Evolutionary conservation across 2,329 filamentous ascomycete species (phyloP), one percentile per base, ranked within the genome.

Genomic region (Penicillium occitanis): DNA sequence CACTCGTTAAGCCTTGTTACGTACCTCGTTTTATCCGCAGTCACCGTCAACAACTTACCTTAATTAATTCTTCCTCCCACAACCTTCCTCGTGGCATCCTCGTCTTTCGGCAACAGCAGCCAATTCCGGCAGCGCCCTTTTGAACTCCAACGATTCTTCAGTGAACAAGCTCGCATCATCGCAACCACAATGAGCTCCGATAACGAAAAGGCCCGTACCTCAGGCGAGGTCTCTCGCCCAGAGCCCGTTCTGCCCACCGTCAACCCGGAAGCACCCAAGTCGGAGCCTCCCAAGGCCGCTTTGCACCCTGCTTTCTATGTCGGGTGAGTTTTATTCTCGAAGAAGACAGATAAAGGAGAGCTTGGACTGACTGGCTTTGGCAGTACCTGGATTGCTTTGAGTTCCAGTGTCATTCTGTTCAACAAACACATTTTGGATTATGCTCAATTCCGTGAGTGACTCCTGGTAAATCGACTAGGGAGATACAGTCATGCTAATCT

Each of bases 351-450:
- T 2, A 30, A 35, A 5, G 5, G 5, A 25, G 2, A 4, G 7
- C 19, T 53, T 33, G 19, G 40, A 66, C 71, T 75, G 64, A 75
- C 51, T n/a, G 33, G 48, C 13, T 30, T 25, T 10, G 50, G 30
- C 79, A 97, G 93, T 73, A 85, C 89, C 72, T 99, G 95, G 95
- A 98, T 99, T 76, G 84, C 89, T 67, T 85, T 97, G 78, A 96
- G 92, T 75, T 97, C 93, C 51, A 92, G 90, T 73, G 93, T 98
- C 76, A 99, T 99, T 78, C 85, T 99, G 69, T 98, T 97, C 90
- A 98, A 99, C 89, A 99, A 99, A 87, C 97, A 92, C 88, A 92
- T 99, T 74, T 86, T 98, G 69, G 89, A 94, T 74, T 93, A 90
- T 46, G 86, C 90, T 69, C 86, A 91, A 69, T 97, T 97, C 84